phyloP scores from a whole-genome alignment of 768 basidiomycete species.

The Pholiota conissans region DNA sequence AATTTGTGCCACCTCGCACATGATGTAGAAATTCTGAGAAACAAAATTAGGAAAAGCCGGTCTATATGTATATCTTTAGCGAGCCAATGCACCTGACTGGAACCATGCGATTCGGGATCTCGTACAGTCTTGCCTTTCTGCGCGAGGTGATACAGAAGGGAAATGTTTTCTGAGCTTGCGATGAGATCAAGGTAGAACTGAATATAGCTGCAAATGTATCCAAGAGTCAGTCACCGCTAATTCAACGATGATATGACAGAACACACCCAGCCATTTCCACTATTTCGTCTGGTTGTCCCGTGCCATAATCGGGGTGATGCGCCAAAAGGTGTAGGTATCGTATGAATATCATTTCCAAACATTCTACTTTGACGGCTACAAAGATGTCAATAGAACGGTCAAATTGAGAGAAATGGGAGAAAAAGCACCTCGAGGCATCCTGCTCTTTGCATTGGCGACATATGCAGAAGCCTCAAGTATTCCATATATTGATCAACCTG shows the following conservation, averaged over 20 bases:
- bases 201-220: slow-evolving; percentile 62
- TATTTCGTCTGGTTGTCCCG: slow-evolving; percentile 64
- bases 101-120: slow-evolving; percentile 66
- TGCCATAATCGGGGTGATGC: slow-evolving; percentile 91
- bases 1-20: slow-evolving; percentile 88
- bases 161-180: slow-evolving; percentile 77
- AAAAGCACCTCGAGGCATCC: slow-evolving; percentile 42
- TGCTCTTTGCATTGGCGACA: slow-evolving; percentile 46
- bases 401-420: background rate
- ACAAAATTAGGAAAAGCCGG: background rate
- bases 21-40: slow-evolving; percentile 78
- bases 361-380: slow-evolving; percentile 56
- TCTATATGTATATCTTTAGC: background rate
- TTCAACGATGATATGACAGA: background rate
- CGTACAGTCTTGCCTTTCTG: slow-evolving; percentile 84
- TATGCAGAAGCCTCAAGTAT: slow-evolving; percentile 58
- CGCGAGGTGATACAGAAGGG: slow-evolving; percentile 81
- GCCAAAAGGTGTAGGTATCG: slow-evolving; percentile 86
- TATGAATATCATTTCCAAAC: slow-evolving; percentile 81
- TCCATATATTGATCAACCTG: background rate
- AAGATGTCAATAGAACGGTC: background rate
- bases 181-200: slow-evolving; percentile 84
- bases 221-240: slow-evolving; percentile 4
- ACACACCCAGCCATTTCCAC: slow-evolving; percentile 80
- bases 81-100: slow-evolving; percentile 59